phyloP scores from a whole-genome alignment of 2,329 filamentous ascomycete genomes.

The Botrytis fabae region DNA sequence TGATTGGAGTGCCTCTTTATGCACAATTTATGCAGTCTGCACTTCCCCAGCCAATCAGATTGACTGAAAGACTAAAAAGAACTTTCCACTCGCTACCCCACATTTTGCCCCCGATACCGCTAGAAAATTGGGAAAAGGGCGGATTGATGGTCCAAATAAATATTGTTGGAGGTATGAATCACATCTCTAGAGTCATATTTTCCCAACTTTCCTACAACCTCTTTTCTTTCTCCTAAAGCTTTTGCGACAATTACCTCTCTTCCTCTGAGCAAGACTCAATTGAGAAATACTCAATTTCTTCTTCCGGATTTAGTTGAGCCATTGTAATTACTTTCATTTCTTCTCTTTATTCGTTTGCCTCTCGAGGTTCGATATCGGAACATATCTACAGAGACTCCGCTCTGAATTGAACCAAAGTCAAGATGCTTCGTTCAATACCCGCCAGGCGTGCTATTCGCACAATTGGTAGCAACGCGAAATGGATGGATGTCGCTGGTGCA shows the following conservation, averaged over 20 bases:
- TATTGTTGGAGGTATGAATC: constrained; percentile 9
- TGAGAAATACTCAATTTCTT: constrained; percentile 17
- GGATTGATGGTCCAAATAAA: not conserved
- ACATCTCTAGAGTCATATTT: constrained; percentile 9
- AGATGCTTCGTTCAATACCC: constrained; percentile 52
- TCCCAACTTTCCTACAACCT: not conserved
- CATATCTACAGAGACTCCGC: not conserved
- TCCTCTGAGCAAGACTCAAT: constrained; percentile 13
- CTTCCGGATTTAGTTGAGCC: constrained; percentile 19
- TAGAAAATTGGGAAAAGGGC: constrained; percentile 17
- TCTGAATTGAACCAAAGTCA: constrained; percentile 13
- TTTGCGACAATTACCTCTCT: constrained; percentile 5
- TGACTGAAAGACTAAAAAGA: not conserved
- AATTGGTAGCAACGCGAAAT: constrained; percentile 40
- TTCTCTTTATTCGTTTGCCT: constrained; percentile 11
- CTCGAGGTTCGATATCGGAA: not conserved
- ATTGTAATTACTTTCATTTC: constrained; percentile 12
- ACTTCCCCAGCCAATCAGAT: constrained; percentile 4
- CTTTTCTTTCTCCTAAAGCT: not conserved
- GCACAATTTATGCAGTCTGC: not conserved
- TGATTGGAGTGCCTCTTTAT: constrained; percentile 9
- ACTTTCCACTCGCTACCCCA: constrained; percentile 15
- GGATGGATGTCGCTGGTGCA: constrained; percentile 17
- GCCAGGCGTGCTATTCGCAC: constrained; percentile 51
- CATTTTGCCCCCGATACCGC: constrained; percentile 26